Evolutionary conservation across 306 rosid species (phyloP).

Genomic region (Inga laurina): DNA sequence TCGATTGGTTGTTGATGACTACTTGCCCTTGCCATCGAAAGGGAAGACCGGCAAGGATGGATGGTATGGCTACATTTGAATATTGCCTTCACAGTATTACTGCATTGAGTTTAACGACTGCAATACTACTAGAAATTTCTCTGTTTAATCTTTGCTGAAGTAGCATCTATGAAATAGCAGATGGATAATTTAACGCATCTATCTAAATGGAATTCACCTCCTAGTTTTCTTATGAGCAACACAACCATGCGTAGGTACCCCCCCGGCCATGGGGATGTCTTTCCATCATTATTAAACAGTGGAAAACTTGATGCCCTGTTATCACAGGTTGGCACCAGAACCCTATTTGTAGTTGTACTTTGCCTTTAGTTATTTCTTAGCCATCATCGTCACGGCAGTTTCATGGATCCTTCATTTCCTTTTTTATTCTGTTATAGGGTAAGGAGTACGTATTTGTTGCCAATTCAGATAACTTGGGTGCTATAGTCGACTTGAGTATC

Average conservation of each 20-base stretch:
- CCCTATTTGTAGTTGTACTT: slow-evolving; percentile 26
- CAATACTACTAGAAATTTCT: slow-evolving; percentile 11
- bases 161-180: background rate
- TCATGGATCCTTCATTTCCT: background rate
- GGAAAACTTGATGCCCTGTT: slow-evolving; percentile 87
- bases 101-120: slow-evolving; percentile 15
- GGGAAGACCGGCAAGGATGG: slow-evolving; percentile 85
- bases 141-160: slow-evolving; percentile 4
- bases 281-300: slow-evolving; percentile 83
- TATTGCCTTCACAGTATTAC: slow-evolving; percentile 12
- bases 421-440: slow-evolving; percentile 57
- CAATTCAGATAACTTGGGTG: slow-evolving; percentile 96
- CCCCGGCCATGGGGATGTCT: slow-evolving; percentile 99
- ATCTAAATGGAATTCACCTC: background rate
- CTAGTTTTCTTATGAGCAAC: slow-evolving; percentile 23
- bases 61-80: slow-evolving; percentile 61
- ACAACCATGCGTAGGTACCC: slow-evolving; percentile 72
- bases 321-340: slow-evolving; percentile 59
- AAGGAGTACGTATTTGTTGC: slow-evolving; percentile 92
- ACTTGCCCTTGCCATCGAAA: slow-evolving; percentile 81
- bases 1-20: slow-evolving; percentile 79
- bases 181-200: slow-evolving; percentile 9
- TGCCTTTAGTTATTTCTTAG: background rate
- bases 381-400: slow-evolving; percentile 16
- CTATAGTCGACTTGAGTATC: slow-evolving; percentile 96